Evolutionary conservation across 208 protist genomes (phyloP), one percentile per base, ranked within the genome.

Genomic region (Leishmania gerbilli): DNA sequence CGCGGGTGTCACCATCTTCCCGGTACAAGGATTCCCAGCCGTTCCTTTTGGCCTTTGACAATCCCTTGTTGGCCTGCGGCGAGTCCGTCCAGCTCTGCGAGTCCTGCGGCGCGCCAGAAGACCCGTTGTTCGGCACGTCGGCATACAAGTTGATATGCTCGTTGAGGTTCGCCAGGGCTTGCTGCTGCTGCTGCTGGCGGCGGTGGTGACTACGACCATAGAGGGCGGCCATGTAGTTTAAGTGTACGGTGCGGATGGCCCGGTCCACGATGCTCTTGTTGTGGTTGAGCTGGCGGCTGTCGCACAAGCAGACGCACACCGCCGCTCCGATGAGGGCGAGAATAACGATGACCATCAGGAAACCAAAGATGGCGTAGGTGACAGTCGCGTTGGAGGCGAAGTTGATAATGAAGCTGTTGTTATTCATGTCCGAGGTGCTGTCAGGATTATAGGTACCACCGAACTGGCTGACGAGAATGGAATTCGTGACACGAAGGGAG

Each of bases 201-300:
- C 42, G 21, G 49, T 40, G 27, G 37, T 62, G 31, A n/a, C 11
- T 8, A 31, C 68, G 40, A 37, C 21, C 42, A 7, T 19, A 51
- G 21, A 72, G 40, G 2, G 40, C 40, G 24, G 72, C 34, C 72
- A 62, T 13, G 6, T 67, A 56, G 68, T 77, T 60, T 4, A 40
- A n/a, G 49, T 71, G 81, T 42, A 84, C 56, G 40, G 45, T 53
- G 49, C 55, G 27, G 69, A 84, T 84, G 68, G 69, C 75, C 1
- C 72, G 77, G 56, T 84, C 81, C 74, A 84, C 67, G 69, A 84
- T 77, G 69, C 47, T 72, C 69, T 71, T 79, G 76, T 80, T 84
- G 4, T 37, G 64, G 49, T 76, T 79, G 21, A 76, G 47, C 42
- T 79, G 64, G 0, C 40, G 45, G 34, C 55, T 84, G 76, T 84